phyloP scores from a whole-genome alignment of 2,329 filamentous ascomycete species.

The Ceratocystiopsis sp. region DNA sequence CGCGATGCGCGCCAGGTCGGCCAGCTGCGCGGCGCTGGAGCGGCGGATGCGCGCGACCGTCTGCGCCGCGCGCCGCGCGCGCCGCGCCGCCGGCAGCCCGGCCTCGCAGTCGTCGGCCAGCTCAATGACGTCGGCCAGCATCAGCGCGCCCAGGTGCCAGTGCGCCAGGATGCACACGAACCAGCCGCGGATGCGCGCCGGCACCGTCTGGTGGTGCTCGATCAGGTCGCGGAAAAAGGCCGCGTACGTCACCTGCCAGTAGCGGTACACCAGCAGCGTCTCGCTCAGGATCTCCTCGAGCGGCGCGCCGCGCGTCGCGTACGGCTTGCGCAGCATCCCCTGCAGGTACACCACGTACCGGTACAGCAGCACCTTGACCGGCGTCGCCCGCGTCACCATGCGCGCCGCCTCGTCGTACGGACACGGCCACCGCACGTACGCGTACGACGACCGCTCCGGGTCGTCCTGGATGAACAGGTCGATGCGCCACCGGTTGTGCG shows the following conservation, averaged over 20 bases:
- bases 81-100: slow-evolving; percentile 13
- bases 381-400: slow-evolving; percentile 32
- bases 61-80: slow-evolving; percentile 13
- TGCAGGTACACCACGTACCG: slow-evolving; percentile 39
- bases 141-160: slow-evolving; percentile 38
- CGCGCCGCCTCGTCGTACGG: slow-evolving; percentile 32
- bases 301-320: slow-evolving; percentile 15
- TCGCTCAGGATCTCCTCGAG: slow-evolving; percentile 31
- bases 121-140: slow-evolving; percentile 36
- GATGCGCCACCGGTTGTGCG: slow-evolving; percentile 14
- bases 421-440: slow-evolving; percentile 32
- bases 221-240: slow-evolving; percentile 35
- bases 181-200: slow-evolving; percentile 39
- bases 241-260: slow-evolving; percentile 36
- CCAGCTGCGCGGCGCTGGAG: slow-evolving; percentile 26
- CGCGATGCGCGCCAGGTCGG: slow-evolving; percentile 30
- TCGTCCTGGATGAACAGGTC: slow-evolving; percentile 20
- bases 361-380: slow-evolving; percentile 41
- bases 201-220: slow-evolving; percentile 29
- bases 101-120: slow-evolving; percentile 25
- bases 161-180: slow-evolving; percentile 39
- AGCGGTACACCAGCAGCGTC: slow-evolving; percentile 31
- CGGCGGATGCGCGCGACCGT: slow-evolving; percentile 24
- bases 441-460: slow-evolving; percentile 8
- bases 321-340: slow-evolving; percentile 26